Base-by-base conservation (phyloP, 805 yeast species). In the Candida ponderosae region DNA sequence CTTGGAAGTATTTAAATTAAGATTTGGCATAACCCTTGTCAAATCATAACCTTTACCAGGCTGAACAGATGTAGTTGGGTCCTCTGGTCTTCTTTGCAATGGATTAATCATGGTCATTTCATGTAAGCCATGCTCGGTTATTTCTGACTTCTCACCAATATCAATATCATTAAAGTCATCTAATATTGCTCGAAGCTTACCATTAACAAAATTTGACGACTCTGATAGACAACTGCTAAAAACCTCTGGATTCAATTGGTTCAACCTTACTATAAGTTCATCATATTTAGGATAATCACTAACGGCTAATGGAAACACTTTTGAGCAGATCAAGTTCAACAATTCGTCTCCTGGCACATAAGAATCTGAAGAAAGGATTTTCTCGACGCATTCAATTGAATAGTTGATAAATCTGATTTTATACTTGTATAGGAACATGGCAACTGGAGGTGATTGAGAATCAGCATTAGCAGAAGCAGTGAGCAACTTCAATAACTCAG, bases 1-100 rank as follows among this genome's bases (percentile, higher is more conserved):
- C n/a, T n/a, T 27, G 15, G 4, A 19, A 10, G 19, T 14, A 6
- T 32, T 17, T 5, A 31, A 38, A 23, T 41, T 44, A 36, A 52
- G 45, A 7, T 44, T 52, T 2, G 69, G 66, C 37, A 60, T 44
- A 2, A 64, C 50, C 63, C 57, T 63, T 0, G 69, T 62, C 62
- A 64, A 58, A 39, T 62, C 68, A 6, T 60, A 50, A 2, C 21
- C 39, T 31, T 45, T 38, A 2, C 46, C 45, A 3, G 45, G 31
- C 14, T 17, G 36, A 4, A 43, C 14, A 3, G 48, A 40, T 1
- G 35, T 23, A 5, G 44, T 42, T 34, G 50, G 45, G 35, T 44
- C 54, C 26, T 30, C 36, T 10, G 39, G 32, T 5, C 20, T 27
- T 39, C 34, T 39, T 5, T 38, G 38, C 18, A 39, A 18, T 10